A percentile compares a stretch with the other conserved stretches of the same genome.
Evolutionary conservation across 2,329 filamentous ascomycete genomes (phyloP).

Genomic region (Fonsecaea erecta): DNA sequence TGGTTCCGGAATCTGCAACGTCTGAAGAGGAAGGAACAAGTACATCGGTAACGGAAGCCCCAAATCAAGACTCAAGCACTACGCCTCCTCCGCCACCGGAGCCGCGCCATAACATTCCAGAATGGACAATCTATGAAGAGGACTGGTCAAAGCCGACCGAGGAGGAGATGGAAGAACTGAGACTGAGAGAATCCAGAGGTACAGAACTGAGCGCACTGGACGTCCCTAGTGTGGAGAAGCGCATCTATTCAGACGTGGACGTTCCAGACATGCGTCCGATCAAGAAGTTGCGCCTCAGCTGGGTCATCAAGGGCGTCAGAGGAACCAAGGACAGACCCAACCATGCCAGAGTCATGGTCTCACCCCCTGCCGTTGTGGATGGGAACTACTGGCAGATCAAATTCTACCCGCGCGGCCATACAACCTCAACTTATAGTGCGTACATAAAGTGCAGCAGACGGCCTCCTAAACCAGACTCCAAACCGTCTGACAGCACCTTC

Average conservation of each 20-base stretch:
- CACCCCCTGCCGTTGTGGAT: conserved; percentile 60
- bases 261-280: conserved; percentile 62
- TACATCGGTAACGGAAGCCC: conserved; percentile 1
- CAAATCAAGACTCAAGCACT: conserved; percentile 1
- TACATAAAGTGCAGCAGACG: conserved; percentile 66
- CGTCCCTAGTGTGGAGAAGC: conserved; percentile 54
- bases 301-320: conserved; percentile 63
- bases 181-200: conserved; percentile 57
- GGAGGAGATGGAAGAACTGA: conserved; percentile 63
- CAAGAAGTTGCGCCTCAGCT: conserved; percentile 62
- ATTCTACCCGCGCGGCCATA: conserved; percentile 66
- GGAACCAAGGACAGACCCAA: conserved; percentile 66
- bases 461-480: conserved; percentile 46
- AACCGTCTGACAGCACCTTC: conserved; percentile 47
- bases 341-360: conserved; percentile 62
- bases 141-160: conserved; percentile 61
- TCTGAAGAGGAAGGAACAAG: not conserved
- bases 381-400: conserved; percentile 69
- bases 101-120: conserved; percentile 36
- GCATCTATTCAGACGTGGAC: conserved; percentile 60
- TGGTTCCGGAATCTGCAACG: not conserved
- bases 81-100: conserved; percentile 14
- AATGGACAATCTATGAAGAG: conserved; percentile 61
- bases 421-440: conserved; percentile 62
- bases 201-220: conserved; percentile 61